Conservation (phyloP, 2,329 filamentous ascomycete species). For the Penicillium occitanis region DNA sequence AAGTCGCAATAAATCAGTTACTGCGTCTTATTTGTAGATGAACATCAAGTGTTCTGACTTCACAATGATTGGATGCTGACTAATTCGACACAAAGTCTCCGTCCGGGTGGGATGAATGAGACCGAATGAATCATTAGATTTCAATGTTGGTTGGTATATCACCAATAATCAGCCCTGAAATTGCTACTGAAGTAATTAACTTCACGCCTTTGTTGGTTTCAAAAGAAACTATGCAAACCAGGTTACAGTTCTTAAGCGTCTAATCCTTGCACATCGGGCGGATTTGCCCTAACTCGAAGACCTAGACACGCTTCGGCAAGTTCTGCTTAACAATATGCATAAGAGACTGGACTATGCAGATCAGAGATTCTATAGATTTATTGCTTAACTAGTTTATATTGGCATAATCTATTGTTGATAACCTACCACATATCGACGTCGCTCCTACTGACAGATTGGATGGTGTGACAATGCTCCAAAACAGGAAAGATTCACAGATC, state of each 20-base stretch:
- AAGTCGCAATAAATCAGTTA: background rate
- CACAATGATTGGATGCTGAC: background rate
- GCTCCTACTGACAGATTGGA: background rate
- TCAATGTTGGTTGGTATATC: background rate
- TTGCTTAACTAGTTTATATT: background rate
- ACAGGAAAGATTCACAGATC: background rate
- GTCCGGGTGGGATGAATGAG: background rate
- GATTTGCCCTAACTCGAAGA: background rate
- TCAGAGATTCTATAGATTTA: background rate
- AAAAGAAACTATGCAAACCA: background rate
- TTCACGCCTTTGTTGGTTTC: background rate
- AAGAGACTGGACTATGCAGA: background rate
- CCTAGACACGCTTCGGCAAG: background rate
- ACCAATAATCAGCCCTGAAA: background rate
- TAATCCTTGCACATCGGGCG: background rate
- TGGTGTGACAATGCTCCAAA: background rate
- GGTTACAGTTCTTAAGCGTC: background rate
- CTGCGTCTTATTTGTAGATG: background rate
- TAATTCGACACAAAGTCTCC: background rate
- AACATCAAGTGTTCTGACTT: background rate
- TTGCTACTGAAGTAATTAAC: background rate
- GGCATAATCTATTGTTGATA: background rate
- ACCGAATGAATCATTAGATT: background rate
- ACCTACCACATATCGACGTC: background rate
- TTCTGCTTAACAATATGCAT: background rate